phyloP scores from a whole-genome alignment of 805 yeast species.

The Kodamaea neixiangensis region DNA sequence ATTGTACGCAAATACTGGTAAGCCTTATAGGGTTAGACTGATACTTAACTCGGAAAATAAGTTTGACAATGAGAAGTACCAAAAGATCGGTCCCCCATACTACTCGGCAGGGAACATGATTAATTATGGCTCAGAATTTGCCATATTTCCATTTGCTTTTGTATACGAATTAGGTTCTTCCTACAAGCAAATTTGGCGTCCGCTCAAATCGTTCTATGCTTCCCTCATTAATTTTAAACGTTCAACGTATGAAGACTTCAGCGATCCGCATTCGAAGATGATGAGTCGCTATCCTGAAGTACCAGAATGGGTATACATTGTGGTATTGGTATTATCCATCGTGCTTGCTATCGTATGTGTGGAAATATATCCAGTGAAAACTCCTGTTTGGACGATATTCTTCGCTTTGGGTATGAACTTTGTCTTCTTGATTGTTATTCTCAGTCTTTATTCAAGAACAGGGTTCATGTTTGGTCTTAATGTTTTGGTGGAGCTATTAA shows the following conservation, averaged over 20 bases:
- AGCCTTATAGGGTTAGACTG: conserved; percentile 18
- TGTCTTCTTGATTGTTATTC: conserved; percentile 34
- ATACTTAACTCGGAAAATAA: conserved; percentile 10
- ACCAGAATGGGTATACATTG: conserved; percentile 33
- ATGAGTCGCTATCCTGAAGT: conserved; percentile 37
- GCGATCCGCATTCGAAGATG: conserved; percentile 35
- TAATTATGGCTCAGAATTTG: conserved; percentile 25
- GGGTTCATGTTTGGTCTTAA: conserved; percentile 36
- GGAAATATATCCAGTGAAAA: conserved; percentile 31
- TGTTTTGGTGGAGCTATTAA: conserved; percentile 38
- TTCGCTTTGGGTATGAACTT: conserved; percentile 35
- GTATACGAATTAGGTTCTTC: conserved; percentile 20
- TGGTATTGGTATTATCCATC: conserved; percentile 27
- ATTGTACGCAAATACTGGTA: conserved; percentile 29
- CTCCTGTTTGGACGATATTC: conserved; percentile 41
- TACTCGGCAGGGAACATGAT: conserved; percentile 25
- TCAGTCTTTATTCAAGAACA: conserved; percentile 30
- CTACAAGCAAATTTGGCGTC: conserved; percentile 15
- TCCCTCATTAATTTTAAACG: conserved; percentile 20
- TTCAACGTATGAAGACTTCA: conserved; percentile 32
- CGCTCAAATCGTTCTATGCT: conserved; percentile 15
- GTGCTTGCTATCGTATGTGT: conserved; percentile 36
- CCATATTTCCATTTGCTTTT: conserved; percentile 26
- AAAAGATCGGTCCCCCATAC: conserved; percentile 23
- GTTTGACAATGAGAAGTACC: conserved; percentile 20